Percentiles rank a stretch among this genome's conserved stretches.
Conservation (phyloP, 2,329 filamentous ascomycete genomes). For the Sarocladiaceae sp. region DNA sequence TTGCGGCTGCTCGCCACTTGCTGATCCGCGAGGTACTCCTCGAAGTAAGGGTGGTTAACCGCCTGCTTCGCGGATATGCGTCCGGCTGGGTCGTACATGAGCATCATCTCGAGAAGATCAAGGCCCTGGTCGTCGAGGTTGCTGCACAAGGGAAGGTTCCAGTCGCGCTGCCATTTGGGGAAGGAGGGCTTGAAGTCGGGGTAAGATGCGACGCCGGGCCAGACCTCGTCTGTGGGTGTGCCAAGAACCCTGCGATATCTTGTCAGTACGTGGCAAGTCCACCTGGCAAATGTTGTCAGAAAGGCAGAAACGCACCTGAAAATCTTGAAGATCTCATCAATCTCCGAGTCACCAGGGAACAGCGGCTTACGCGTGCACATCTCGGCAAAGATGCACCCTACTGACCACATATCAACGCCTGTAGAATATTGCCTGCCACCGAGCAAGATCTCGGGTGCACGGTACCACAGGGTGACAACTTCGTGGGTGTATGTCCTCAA, state of each 20-base stretch:
- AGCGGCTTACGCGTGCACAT: slow-evolving; percentile 93
- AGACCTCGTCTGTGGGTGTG: slow-evolving; percentile 73
- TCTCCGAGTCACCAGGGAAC: slow-evolving; percentile 80
- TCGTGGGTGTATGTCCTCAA: slow-evolving; percentile 90
- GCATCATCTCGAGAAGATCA: slow-evolving; percentile 61
- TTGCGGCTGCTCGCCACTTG: slow-evolving; percentile 20
- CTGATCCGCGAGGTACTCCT: slow-evolving; percentile 28
- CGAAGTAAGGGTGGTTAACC: slow-evolving; percentile 78
- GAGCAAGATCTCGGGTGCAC: slow-evolving; percentile 82
- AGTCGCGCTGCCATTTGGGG: slow-evolving; percentile 79
- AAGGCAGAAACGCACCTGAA: slow-evolving; percentile 58
- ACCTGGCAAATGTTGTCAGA: not conserved
- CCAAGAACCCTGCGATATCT: slow-evolving; percentile 56
- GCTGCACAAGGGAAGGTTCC: slow-evolving; percentile 58
- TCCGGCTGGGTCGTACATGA: slow-evolving; percentile 81
- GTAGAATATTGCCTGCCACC: slow-evolving; percentile 90
- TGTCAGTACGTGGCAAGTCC: not conserved
- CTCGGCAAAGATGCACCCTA: slow-evolving; percentile 90
- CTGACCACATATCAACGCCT: slow-evolving; percentile 93
- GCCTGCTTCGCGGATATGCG: slow-evolving; percentile 87
- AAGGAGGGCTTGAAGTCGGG: slow-evolving; percentile 91
- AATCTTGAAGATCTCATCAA: slow-evolving; percentile 40
- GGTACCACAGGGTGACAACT: slow-evolving; percentile 92
- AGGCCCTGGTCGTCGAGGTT: slow-evolving; percentile 67
- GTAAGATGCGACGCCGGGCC: slow-evolving; percentile 91